Base-by-base conservation (phyloP, 2,329 filamentous ascomycete genomes). In the Ascosphaera pollenicola region DNA sequence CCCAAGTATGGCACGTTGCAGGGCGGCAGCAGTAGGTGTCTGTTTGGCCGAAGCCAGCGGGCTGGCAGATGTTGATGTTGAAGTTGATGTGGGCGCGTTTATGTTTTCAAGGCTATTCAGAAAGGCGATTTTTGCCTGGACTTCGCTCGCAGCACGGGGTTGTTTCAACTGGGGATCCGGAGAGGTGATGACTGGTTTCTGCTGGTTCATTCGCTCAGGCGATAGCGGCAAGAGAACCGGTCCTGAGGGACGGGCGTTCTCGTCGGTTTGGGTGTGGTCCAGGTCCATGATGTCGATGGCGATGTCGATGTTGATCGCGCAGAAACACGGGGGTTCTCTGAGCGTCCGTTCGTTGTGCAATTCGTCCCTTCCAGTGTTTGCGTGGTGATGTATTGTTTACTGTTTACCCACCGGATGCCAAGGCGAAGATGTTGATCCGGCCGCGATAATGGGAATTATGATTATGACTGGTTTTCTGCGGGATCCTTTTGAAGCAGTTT, bases 181-280 rank as follows among this genome's bases (percentile, higher is more conserved):
- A 1, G 61, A 63, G 15, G 48, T 50, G 30, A 54, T 21, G 35
- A 21, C 54, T 35, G 60, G 48, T 32, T 48, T 53, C 50, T 63
- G 60, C 50, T 64, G 60, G 46, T 66, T 66, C 44, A 64, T 60
- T 35, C 62, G 60, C 44, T 64, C 60, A 17, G 61, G 60, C n/a
- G 63, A 63, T 3, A 64, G 44, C 39, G 60, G 60, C 40, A 58
- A 54, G 28, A 66, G 54, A 30, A 55, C 51, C 13, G 50, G 53
- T 40, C 56, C 48, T 30, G 54, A 50, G 5, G 45, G 43, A 17
- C 44, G 42, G 15, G 47, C 13, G 13, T 28, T 28, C 24, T 28
- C 24, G 7, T 28, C 24, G 7, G 24, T 7, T 13, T 28, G 24
- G 13, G 24, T 7, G 7, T 28, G 24, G 13, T 28, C 24, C 24